Percentiles rank a stretch among this genome's conserved stretches.
Evolutionary conservation across 2,329 filamentous ascomycete species (phyloP).

Genomic region (Exophiala spinifera): DNA sequence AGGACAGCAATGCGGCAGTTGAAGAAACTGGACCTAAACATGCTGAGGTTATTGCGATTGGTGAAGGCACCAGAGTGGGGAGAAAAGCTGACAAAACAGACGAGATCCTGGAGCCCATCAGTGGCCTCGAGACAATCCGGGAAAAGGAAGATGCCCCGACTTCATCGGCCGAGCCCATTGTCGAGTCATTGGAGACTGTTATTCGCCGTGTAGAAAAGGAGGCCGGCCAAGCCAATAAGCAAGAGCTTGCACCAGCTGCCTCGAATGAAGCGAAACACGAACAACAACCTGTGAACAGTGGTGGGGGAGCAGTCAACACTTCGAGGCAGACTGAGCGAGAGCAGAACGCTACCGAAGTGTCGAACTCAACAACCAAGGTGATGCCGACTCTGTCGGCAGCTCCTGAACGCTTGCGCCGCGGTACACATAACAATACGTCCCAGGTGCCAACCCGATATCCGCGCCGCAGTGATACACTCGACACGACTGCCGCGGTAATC

Average conservation of each 20-base stretch:
- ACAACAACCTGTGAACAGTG: background rate
- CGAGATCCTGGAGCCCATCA: background rate
- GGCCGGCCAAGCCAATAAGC: constrained; percentile 23
- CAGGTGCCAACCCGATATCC: background rate
- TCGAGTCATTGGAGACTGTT: constrained; percentile 32
- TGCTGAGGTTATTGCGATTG: background rate
- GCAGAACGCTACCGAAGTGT: background rate
- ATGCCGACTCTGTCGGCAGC: too few species aligned
- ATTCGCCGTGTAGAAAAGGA: constrained; percentile 21
- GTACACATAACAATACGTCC: too few species aligned
- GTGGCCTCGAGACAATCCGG: background rate
- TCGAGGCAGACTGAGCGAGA: background rate
- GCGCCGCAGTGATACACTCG: constrained; percentile 17
- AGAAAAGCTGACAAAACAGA: constrained; percentile 1
- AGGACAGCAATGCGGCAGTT: background rate
- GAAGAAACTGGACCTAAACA: background rate
- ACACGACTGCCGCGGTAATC: constrained; percentile 17
- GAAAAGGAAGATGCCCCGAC: constrained; percentile 1
- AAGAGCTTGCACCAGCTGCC: background rate
- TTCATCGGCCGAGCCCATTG: constrained; percentile 28
- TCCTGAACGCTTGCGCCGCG: too few species aligned
- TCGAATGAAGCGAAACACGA: constrained; percentile 4
- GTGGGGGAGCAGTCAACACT: background rate
- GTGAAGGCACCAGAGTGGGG: background rate
- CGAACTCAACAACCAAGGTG: too few species aligned